Evolutionary conservation across 2,329 filamentous ascomycete genomes (phyloP).

Genomic region (Xylaria digitata): DNA sequence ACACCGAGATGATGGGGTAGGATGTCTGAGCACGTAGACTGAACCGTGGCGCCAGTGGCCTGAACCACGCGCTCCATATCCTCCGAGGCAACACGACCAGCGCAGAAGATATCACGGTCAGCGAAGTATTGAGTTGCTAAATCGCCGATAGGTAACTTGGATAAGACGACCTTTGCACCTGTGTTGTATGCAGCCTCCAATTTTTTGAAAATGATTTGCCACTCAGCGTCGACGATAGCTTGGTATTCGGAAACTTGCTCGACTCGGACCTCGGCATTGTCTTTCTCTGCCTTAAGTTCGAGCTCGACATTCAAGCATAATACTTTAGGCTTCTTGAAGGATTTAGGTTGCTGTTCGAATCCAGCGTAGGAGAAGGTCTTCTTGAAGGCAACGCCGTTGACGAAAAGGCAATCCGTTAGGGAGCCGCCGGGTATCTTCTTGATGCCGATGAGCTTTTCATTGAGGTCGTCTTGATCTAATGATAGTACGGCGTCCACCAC

Average conservation of each 20-base stretch:
- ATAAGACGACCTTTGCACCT: constrained; percentile 95
- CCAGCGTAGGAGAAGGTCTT: constrained; percentile 99
- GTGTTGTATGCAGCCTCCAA: constrained; percentile 94
- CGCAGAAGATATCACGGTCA: constrained; percentile 98
- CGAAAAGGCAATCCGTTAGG: constrained; percentile 93
- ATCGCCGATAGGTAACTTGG: constrained; percentile 97
- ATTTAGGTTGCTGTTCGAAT: constrained; percentile 99
- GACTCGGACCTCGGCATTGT: constrained; percentile 97
- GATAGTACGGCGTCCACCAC: constrained; percentile 96
- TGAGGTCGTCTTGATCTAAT: constrained; percentile 94
- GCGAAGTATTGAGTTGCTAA: constrained; percentile 98
- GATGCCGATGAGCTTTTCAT: constrained; percentile 97
- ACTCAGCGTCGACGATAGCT: constrained; percentile 98
- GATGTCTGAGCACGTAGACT: constrained; percentile 98
- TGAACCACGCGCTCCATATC: constrained; percentile 97
- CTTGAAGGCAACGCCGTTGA: constrained; percentile 99
- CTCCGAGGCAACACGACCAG: constrained; percentile 88
- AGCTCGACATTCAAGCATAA: constrained; percentile 98
- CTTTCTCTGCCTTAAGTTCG: constrained; percentile 98
- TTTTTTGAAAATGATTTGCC: constrained; percentile 99
- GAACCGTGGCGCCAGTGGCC: constrained; percentile 89
- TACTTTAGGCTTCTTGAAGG: constrained; percentile 93
- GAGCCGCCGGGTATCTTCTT: constrained; percentile 99
- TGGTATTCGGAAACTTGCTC: constrained; percentile 99
- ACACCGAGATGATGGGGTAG: constrained; percentile 87